Base-by-base conservation (phyloP, 352 stramenopile genomes). In the Globisporangium camurandrum region DNA sequence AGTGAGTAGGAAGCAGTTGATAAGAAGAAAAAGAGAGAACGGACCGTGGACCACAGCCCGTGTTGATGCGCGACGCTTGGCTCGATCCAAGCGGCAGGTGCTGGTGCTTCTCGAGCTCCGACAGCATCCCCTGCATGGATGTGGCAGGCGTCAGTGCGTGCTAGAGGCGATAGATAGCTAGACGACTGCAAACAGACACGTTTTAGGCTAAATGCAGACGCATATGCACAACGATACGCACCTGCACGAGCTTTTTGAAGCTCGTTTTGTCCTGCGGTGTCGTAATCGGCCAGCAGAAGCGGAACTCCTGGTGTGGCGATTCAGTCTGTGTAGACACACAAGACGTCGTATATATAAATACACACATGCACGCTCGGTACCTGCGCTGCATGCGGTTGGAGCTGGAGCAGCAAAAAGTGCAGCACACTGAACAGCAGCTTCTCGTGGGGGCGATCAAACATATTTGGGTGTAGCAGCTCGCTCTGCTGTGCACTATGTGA, bases 241-340 rank as follows among this genome's bases (percentile, higher is more conserved):
- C 73, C 59, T 85, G 70, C 3, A 74, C 67, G n/a, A 77, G 58
- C 12, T 71, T 57, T 59, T 86, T 82, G 51, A 84, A 82, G 33
- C 63, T 79, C 44, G 54, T 66, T 53, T 84, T 84, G 55, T 82
- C 71, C 40, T 83, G 74, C 9, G 71, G 66, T 4, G 65, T 82
- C 27, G 72, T 53, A 37, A 76, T 57, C 23, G 72, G 67, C 72
- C 72, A 84, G 47, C 67, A 84, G 40, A 71, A 81, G 23, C 63
- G 61, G 34, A 84, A 53, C 50, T 81, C 69, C 69, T 83, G 17
- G 19, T 27, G 11, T 2, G 8, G 36, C 37, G 11, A 5, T 4
- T 22, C 5, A 28, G 24, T 22, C 22, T 26, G 0, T n/a, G n/a
- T n/a, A 20, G 17, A 37, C 40, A 50, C 1, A 27, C 8, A 19